Evolutionary conservation across 768 basidiomycete species (phyloP).

Genomic region (Russula griseocarnosa): DNA sequence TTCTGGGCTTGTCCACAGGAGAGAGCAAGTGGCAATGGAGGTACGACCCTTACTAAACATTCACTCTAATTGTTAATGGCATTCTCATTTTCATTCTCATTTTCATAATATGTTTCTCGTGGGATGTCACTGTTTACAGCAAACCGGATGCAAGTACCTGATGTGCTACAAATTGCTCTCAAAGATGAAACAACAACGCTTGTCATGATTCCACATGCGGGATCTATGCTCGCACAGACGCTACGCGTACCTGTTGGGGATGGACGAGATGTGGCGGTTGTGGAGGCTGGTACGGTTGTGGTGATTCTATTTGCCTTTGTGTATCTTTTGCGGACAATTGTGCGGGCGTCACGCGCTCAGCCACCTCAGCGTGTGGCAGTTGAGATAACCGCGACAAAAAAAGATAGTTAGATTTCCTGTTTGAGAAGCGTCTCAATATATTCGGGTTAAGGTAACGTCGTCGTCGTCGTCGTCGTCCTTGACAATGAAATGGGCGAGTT

Average conservation of each 20-base stretch:
- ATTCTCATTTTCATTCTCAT: no score
- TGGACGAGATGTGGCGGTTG: constrained; percentile 10
- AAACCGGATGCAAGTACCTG: not conserved
- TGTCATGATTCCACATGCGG: constrained; percentile 7
- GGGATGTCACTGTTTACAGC: not conserved
- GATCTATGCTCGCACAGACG: not conserved
- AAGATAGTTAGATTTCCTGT: not conserved
- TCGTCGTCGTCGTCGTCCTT: not conserved
- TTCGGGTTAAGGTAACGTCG: no score
- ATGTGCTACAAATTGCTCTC: not conserved
- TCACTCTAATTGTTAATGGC: no score
- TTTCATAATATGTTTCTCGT: not conserved
- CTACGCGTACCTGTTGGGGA: constrained; percentile 18
- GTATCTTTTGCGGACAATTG: constrained; percentile 8
- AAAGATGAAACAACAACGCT: not conserved
- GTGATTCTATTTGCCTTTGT: constrained; percentile 3
- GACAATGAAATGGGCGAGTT: not conserved
- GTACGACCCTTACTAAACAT: not conserved
- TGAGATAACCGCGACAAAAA: not conserved
- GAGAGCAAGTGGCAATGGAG: not conserved
- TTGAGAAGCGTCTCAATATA: no score
- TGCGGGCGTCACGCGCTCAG: not conserved
- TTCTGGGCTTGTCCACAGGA: constrained; percentile 17
- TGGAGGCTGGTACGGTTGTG: constrained; percentile 11
- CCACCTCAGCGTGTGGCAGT: not conserved